phyloP scores from a whole-genome alignment of 2,329 filamentous ascomycete species.

The Ophiocordyceps camponoti-saundersi region DNA sequence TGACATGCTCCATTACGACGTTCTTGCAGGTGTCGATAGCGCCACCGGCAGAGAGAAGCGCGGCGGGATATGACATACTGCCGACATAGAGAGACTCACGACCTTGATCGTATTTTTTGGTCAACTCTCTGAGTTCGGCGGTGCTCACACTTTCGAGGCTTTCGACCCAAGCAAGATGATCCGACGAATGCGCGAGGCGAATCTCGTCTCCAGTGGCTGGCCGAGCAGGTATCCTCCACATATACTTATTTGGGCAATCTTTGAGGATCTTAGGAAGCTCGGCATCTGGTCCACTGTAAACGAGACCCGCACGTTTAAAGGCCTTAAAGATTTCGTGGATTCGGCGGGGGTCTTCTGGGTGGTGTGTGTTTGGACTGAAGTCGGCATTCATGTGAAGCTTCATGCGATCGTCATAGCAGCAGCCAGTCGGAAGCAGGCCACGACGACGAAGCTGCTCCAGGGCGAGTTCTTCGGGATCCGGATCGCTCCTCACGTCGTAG shows the following conservation, averaged over 20 bases:
- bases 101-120: slow-evolving; percentile 40
- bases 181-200: slow-evolving; percentile 56
- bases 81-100: slow-evolving; percentile 74
- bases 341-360: slow-evolving; percentile 84
- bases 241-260: slow-evolving; percentile 39
- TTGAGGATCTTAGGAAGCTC: slow-evolving; percentile 34
- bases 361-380: slow-evolving; percentile 56
- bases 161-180: slow-evolving; percentile 67
- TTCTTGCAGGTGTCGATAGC: slow-evolving; percentile 91
- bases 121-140: slow-evolving; percentile 51
- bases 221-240: slow-evolving; percentile 65
- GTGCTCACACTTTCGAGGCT: slow-evolving; percentile 34
- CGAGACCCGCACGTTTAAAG: slow-evolving; percentile 64
- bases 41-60: slow-evolving; percentile 72
- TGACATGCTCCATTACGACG: slow-evolving; percentile 68
- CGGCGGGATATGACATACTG: slow-evolving; percentile 62
- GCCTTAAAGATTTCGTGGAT: slow-evolving; percentile 89
- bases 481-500: slow-evolving; percentile 17
- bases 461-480: slow-evolving; percentile 19
- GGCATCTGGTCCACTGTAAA: slow-evolving; percentile 43
- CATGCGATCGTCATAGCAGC: slow-evolving; percentile 90
- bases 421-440: slow-evolving; percentile 49
- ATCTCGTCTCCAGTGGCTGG: slow-evolving; percentile 68
- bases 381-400: slow-evolving; percentile 83
- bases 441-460: slow-evolving; percentile 21